A percentile compares a stretch with the other conserved stretches of the same genome.
phyloP scores from a whole-genome alignment of 345 rosid genomes.

The Lumnitzera littorea region DNA sequence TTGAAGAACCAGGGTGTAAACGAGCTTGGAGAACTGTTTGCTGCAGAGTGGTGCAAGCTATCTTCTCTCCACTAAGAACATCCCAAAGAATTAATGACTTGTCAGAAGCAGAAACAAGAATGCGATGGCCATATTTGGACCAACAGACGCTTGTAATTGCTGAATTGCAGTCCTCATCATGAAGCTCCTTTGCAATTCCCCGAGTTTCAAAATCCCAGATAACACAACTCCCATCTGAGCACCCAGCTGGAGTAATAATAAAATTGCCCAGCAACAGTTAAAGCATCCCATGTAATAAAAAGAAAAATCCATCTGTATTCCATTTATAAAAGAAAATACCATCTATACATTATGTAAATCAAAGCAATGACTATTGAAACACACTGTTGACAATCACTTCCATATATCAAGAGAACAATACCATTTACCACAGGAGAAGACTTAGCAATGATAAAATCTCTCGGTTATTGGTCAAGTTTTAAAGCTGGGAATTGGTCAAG shows the following conservation, averaged over 20 bases:
- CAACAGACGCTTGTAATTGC: slow-evolving; percentile 91
- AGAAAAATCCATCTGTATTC: not conserved
- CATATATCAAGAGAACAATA: no score
- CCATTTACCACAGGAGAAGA: no score
- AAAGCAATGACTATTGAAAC: no score
- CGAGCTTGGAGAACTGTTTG: slow-evolving; percentile 85
- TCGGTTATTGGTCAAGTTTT: no score
- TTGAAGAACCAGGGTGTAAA: slow-evolving; percentile 74
- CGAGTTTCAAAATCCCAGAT: slow-evolving; percentile 99
- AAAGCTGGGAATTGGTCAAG: no score
- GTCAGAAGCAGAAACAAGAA: slow-evolving; percentile 94
- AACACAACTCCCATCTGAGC: slow-evolving; percentile 84
- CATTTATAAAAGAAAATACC: not conserved
- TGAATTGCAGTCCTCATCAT: slow-evolving; percentile 62
- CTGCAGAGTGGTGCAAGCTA: slow-evolving; percentile 54
- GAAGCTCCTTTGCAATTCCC: slow-evolving; percentile 87
- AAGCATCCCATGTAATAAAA: slow-evolving; percentile 1
- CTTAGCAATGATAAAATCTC: no score
- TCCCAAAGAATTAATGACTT: slow-evolving; percentile 95
- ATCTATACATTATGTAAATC: no score
- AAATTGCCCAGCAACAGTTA: slow-evolving; percentile 10
- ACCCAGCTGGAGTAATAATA: slow-evolving; percentile 60
- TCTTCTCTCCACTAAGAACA: slow-evolving; percentile 61
- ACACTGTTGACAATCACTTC: no score
- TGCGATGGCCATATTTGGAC: slow-evolving; percentile 87